Evolutionary conservation across 1,284 basidiomycete genomes (phyloP).

Genomic region (Leccinum griseonigrum): DNA sequence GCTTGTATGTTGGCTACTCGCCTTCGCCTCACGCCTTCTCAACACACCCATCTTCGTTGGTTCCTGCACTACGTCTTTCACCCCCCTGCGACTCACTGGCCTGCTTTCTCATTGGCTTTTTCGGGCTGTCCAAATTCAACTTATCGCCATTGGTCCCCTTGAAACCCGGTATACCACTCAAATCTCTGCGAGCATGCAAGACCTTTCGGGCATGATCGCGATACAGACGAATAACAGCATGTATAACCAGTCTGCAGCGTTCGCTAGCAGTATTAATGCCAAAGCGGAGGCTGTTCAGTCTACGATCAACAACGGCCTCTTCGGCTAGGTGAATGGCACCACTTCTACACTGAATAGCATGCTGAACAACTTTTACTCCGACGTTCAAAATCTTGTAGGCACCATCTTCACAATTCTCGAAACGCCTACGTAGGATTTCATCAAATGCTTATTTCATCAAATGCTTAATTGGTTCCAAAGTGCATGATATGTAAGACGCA

Average conservation of each 20-base stretch:
- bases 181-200: slow-evolving; percentile 56
- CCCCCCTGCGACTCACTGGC: slow-evolving; percentile 84
- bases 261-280: slow-evolving; percentile 74
- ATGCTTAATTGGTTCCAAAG: slow-evolving; percentile 89
- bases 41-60: slow-evolving; percentile 71
- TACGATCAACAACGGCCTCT: slow-evolving; percentile 81
- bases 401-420: slow-evolving; percentile 83
- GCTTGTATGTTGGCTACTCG: slow-evolving; percentile 50
- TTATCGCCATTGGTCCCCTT: slow-evolving; percentile 72
- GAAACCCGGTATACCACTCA: slow-evolving; percentile 60
- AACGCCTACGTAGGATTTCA: slow-evolving; percentile 76
- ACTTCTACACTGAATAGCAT: slow-evolving; percentile 84
- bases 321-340: slow-evolving; percentile 94
- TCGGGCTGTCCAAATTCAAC: slow-evolving; percentile 88
- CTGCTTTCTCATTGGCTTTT: slow-evolving; percentile 85
- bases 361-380: slow-evolving; percentile 70
- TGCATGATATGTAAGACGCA: slow-evolving; percentile 81
- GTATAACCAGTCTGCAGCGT: slow-evolving; percentile 73
- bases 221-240: slow-evolving; percentile 77
- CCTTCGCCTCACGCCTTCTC: slow-evolving; percentile 53
- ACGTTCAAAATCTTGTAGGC: slow-evolving; percentile 68
- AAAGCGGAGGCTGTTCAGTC: slow-evolving; percentile 69
- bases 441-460: slow-evolving; percentile 85
- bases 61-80: slow-evolving; percentile 89
- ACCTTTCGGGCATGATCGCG: slow-evolving; percentile 73